Evolutionary conservation across 352 stramenopile genomes (phyloP).

Genomic region (Lagenidium sp.): DNA sequence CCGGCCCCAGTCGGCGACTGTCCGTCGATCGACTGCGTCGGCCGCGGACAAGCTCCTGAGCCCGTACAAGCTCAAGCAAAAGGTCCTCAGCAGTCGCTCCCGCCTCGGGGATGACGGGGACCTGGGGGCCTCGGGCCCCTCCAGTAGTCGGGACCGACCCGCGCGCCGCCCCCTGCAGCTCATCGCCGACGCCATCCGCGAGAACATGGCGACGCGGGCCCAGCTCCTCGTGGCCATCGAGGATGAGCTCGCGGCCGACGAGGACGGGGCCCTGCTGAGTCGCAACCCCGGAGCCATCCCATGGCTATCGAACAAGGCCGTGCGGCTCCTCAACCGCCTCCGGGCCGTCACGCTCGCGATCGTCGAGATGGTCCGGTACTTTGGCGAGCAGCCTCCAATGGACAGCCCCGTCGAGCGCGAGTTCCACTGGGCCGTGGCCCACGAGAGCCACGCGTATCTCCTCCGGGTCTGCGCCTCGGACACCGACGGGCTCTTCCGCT

Average conservation of each 20-base stretch:
- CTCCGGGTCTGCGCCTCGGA: slow-evolving; percentile 38
- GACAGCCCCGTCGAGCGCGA: neutral
- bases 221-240: slow-evolving; percentile 35
- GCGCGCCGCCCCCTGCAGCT: slow-evolving; percentile 11
- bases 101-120: slow-evolving; percentile 3
- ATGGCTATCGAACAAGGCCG: slow-evolving; percentile 18
- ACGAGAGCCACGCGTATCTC: slow-evolving; percentile 37
- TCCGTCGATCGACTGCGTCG: neutral
- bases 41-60: slow-evolving; percentile 20
- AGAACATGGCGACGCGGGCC: slow-evolving; percentile 32
- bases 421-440: slow-evolving; percentile 17
- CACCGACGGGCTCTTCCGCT: slow-evolving; percentile 32
- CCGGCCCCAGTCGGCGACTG: slow-evolving; percentile 8
- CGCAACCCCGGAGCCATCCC: slow-evolving; percentile 1
- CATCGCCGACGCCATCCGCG: slow-evolving; percentile 33
- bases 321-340: slow-evolving; percentile 52
- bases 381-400: slow-evolving; percentile 21
- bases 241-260: slow-evolving; percentile 2
- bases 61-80: slow-evolving; percentile 59
- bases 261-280: neutral
- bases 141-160: too few relatives aligned
- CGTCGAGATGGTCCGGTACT: slow-evolving; percentile 54
- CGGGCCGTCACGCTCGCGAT: slow-evolving; percentile 49
- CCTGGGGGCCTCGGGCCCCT: neutral
- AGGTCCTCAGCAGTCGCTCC: slow-evolving; percentile 32